phyloP scores from a whole-genome alignment of 2,329 filamentous ascomycete species.

The Bipolaris victoriae region DNA sequence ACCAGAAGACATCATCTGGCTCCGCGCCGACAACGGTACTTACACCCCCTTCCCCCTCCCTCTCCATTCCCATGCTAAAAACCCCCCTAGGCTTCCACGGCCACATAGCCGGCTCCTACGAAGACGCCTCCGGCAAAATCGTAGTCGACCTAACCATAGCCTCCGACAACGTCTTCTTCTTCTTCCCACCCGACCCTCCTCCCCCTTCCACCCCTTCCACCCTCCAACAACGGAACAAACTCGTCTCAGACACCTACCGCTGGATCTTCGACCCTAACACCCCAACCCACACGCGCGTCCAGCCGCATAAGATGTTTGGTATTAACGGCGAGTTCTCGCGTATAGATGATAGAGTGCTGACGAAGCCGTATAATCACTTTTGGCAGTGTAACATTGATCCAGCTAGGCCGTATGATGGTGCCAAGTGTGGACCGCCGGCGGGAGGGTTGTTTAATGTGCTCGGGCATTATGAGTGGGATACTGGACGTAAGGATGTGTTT shows the following conservation, averaged over 20 bases:
- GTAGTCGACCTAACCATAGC: constrained; percentile 49
- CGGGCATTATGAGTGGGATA: constrained; percentile 42
- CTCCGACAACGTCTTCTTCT: constrained; percentile 53
- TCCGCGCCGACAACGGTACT: constrained; percentile 58
- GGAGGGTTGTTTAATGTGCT: constrained; percentile 45
- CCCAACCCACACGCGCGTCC: constrained; percentile 37
- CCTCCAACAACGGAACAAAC: constrained; percentile 51
- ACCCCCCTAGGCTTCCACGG: constrained; percentile 47
- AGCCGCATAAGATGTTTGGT: constrained; percentile 43
- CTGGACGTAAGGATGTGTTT: constrained; percentile 40
- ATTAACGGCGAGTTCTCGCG: constrained; percentile 54
- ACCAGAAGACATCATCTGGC: constrained; percentile 61
- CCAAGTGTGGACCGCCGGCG: constrained; percentile 41
- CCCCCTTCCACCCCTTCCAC: constrained; percentile 44
- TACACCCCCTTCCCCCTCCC: no score
- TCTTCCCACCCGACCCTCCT: constrained; percentile 55
- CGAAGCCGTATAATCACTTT: constrained; percentile 48
- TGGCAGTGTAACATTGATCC: constrained; percentile 52
- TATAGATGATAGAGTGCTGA: constrained; percentile 54
- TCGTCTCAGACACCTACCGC: constrained; percentile 47
- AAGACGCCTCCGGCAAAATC: constrained; percentile 47
- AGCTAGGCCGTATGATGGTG: constrained; percentile 36
- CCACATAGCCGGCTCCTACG: constrained; percentile 53
- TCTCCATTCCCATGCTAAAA: not conserved
- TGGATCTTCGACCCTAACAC: constrained; percentile 50